These are phyloP conservation scores for Schizosaccharomyces versatilis DNA, from an alignment of 1,139 yeast genomes.

Conservation along the genomic window DNA sequence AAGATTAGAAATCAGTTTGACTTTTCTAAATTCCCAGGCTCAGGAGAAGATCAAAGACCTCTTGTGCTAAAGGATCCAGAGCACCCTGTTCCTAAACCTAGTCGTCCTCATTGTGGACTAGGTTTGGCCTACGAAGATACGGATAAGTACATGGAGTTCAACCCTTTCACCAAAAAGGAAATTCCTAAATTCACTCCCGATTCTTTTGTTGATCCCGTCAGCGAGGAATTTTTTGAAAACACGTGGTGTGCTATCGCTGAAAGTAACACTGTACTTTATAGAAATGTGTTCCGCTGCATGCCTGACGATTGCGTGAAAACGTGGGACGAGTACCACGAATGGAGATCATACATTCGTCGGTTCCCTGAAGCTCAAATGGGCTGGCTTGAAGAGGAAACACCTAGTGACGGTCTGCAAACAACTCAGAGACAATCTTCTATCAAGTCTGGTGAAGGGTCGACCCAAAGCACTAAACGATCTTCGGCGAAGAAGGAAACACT, in stretches of 20 bases:
- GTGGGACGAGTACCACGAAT: constrained; percentile 72
- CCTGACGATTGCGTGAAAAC: constrained; percentile 76
- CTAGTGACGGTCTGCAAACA: background rate
- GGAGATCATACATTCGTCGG: constrained; percentile 20
- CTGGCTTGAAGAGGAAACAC: background rate
- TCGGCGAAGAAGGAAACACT: background rate
- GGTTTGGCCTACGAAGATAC: constrained; percentile 3
- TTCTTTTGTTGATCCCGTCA: constrained; percentile 66
- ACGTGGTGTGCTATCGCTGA: constrained; percentile 73
- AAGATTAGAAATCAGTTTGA: background rate
- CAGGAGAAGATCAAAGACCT: background rate
- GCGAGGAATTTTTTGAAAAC: constrained; percentile 58
- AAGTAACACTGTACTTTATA: constrained; percentile 57
- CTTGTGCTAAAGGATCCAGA: background rate
- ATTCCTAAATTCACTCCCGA: constrained; percentile 54
- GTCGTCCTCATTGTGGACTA: constrained; percentile 1
- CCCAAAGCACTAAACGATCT: background rate
- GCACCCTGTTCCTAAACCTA: background rate
- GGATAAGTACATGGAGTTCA: constrained; percentile 6
- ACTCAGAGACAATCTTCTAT: background rate
- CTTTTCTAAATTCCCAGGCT: background rate
- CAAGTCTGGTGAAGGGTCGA: background rate
- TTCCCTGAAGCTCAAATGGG: constrained; percentile 21
- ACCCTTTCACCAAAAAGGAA: constrained; percentile 7
- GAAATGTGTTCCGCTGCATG: constrained; percentile 77